Base-by-base conservation (phyloP, 2,329 filamentous ascomycete genomes). In the Aspergillus phoenicis region DNA sequence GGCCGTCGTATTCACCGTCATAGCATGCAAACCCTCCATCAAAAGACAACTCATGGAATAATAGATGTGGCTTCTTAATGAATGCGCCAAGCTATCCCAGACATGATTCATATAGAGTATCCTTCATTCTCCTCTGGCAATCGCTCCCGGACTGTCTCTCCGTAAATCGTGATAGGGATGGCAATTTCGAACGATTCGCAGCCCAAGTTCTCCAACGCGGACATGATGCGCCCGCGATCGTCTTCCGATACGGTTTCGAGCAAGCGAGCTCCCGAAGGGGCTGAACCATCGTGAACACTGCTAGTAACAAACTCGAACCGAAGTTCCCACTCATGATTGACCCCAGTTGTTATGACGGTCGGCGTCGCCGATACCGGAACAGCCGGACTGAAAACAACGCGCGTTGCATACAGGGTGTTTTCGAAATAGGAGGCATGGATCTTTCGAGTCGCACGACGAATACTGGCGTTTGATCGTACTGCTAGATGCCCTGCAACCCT, bases 161-260 rank as follows among this genome's bases (percentile, higher is more conserved):
- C 84, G 68, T 96, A 97, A 8, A 97, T 90, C 54, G 87, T 86
- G 65, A 97, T 80, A 26, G 93, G 93, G 49, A 97, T 91, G 36
- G 88, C 87, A 49, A 96, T 90, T 76, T 97, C 93, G 76, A 97
- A 97, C 69, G 91, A 96, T 80, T 97, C 93, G 69, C 91, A 94
- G 8, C 88, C 84, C 55, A 97, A 71, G 64, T 87, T 87, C 78
- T 96, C 91, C 54, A 89, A 86, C 0, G 91, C 91, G 15, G 92
- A 91, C 55, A 93, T 81, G 13, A 95, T 85, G 0, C 88, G 85
- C 2, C 91, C 91, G 45, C 91, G 83, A 66, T 96, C 91, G 72
- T 97, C 92, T 54, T 86, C 85, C 6, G 88, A 88, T 10, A 95
- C 85, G 69, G 91, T 87, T 73, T 97, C 93, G 43, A 97, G 77